These are phyloP conservation scores for Hymenoscyphus linearis DNA, from an alignment of 2,329 filamentous ascomycete species.

Conservation along the genomic window DNA sequence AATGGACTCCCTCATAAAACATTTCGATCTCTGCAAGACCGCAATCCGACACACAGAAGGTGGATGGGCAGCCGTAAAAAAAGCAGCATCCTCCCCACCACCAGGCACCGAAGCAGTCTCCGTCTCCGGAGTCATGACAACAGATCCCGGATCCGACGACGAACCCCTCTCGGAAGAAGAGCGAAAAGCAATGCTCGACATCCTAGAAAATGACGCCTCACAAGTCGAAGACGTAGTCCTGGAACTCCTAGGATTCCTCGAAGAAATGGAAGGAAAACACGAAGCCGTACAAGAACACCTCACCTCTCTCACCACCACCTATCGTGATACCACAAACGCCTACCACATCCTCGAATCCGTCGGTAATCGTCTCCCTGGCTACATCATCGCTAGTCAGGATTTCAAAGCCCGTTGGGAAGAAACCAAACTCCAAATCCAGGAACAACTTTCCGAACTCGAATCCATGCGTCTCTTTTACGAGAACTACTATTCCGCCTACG, in stretches of 20 bases:
- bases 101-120: constrained; percentile 47
- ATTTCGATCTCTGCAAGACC: constrained; percentile 90
- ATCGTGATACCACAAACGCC: constrained; percentile 55
- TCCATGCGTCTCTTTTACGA: constrained; percentile 79
- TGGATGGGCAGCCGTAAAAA: constrained; percentile 63
- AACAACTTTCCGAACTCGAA: constrained; percentile 69
- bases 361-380: constrained; percentile 57
- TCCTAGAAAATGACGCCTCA: constrained; percentile 67
- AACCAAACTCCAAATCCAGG: constrained; percentile 64
- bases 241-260: constrained; percentile 69
- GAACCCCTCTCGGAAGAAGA: constrained; percentile 72
- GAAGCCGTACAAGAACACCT: constrained; percentile 59
- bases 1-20: constrained; percentile 72
- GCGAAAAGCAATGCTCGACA: constrained; percentile 73
- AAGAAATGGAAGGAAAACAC: constrained; percentile 71
- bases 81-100: constrained; percentile 58
- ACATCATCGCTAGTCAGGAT: constrained; percentile 58
- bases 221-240: constrained; percentile 62
- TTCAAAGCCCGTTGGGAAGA: constrained; percentile 67
- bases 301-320: constrained; percentile 48
- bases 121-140: constrained; percentile 59
- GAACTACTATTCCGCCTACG: constrained; percentile 78
- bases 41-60: constrained; percentile 88
- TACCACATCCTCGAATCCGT: constrained; percentile 64
- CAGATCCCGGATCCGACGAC: constrained; percentile 46